Evolutionary conservation across 1,284 basidiomycete species (phyloP).

Genomic region (Farysia itapuensis): DNA sequence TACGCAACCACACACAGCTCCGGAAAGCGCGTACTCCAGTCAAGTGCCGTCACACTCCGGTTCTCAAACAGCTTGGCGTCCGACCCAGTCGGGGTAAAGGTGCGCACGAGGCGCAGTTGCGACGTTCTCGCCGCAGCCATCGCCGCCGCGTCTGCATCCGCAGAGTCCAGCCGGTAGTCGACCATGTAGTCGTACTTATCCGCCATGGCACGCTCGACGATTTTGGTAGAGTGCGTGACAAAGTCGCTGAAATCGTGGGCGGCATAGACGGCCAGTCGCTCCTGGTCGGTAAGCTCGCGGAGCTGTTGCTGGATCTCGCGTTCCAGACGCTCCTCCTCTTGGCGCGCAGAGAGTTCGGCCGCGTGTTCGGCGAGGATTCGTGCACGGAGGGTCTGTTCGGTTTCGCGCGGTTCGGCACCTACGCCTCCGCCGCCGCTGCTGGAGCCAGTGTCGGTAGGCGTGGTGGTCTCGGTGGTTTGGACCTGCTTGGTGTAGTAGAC

Average conservation of each 20-base stretch:
- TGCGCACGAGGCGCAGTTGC: slow-evolving; percentile 30
- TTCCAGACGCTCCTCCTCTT: slow-evolving; percentile 68
- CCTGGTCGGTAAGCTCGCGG: slow-evolving; percentile 82
- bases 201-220: slow-evolving; percentile 91
- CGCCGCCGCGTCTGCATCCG: slow-evolving; percentile 67
- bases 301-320: slow-evolving; percentile 75
- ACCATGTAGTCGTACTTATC: slow-evolving; percentile 95
- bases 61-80: slow-evolving; percentile 65
- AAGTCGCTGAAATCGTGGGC: slow-evolving; percentile 89
- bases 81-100: slow-evolving; percentile 23
- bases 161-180: slow-evolving; percentile 82
- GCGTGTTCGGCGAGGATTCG: slow-evolving; percentile 51
- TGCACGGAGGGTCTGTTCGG: slow-evolving; percentile 22
- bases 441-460: slow-evolving; percentile 36
- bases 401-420: slow-evolving; percentile 13
- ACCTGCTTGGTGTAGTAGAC: slow-evolving; percentile 92
- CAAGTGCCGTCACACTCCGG: slow-evolving; percentile 88
- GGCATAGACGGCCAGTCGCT: slow-evolving; percentile 75
- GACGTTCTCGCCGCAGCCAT: slow-evolving; percentile 5
- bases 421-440: slow-evolving; percentile 70
- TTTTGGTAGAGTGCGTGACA: slow-evolving; percentile 90
- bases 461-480: slow-evolving; percentile 71
- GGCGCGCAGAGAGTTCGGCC: slow-evolving; percentile 21
- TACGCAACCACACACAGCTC: slow-evolving; percentile 93
- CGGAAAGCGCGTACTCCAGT: slow-evolving; percentile 98